Percentiles rank a stretch among this genome's conserved stretches.
Evolutionary conservation across 1,139 yeast genomes (phyloP).

Genomic region (Geotrichum siamense): DNA sequence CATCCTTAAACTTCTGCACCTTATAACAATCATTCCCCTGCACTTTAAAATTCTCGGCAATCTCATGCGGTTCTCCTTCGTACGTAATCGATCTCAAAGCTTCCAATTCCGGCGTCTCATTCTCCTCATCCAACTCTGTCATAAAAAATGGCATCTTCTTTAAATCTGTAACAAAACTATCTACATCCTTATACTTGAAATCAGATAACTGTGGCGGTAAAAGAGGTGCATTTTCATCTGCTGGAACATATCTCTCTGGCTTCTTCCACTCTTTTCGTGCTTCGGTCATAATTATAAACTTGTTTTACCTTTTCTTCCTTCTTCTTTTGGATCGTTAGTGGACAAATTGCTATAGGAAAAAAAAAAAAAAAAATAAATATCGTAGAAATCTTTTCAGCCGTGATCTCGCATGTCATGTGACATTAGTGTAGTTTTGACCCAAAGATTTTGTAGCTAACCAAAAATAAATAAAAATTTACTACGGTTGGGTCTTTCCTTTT

Average conservation of each 20-base stretch:
- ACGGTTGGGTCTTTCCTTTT: too few species aligned
- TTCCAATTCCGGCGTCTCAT: constrained; percentile 74
- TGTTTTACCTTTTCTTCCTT: too few species aligned
- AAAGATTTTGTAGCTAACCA: background rate
- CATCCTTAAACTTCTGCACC: constrained; percentile 62
- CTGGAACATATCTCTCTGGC: constrained; percentile 51
- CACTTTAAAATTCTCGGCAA: constrained; percentile 80
- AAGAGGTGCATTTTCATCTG: constrained; percentile 68
- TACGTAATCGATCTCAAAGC: constrained; percentile 88
- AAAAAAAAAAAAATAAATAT: background rate
- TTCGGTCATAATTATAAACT: too few species aligned
- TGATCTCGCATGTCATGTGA: background rate
- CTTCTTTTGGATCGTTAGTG: background rate
- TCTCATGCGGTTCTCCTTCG: constrained; percentile 92
- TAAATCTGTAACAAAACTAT: constrained; percentile 70
- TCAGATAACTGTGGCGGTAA: constrained; percentile 78
- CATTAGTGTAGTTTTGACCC: too few species aligned
- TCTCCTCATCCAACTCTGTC: constrained; percentile 76
- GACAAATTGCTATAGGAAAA: background rate
- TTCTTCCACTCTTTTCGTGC: constrained; percentile 34
- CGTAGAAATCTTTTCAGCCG: background rate
- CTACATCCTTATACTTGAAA: constrained; percentile 45
- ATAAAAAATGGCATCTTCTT: constrained; percentile 89
- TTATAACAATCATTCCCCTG: constrained; percentile 89
- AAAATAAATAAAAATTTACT: too few species aligned